phyloP scores from a whole-genome alignment of 345 rosid species.

The Gossypium arboreum region DNA sequence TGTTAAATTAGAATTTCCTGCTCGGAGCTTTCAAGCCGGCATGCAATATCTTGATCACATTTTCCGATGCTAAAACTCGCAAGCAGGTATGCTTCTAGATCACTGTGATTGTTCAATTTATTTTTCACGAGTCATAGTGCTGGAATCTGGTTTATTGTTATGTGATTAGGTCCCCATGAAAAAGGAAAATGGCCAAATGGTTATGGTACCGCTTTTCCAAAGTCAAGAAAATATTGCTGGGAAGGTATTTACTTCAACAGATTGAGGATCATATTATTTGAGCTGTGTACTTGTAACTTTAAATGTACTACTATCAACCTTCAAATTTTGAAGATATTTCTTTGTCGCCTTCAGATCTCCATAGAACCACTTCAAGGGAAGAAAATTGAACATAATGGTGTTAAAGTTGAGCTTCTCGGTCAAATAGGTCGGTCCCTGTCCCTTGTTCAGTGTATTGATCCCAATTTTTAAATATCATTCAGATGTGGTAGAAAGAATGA shows the following conservation, averaged over 20 bases:
- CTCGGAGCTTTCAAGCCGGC: slow-evolving; percentile 98
- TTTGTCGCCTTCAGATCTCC: slow-evolving; percentile 42
- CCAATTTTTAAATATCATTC: background rate
- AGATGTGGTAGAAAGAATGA: background rate
- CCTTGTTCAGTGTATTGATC: background rate
- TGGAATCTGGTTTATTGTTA: slow-evolving; percentile 1
- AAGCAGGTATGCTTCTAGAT: slow-evolving; percentile 55
- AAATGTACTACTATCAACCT: background rate
- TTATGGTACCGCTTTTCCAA: slow-evolving; percentile 75
- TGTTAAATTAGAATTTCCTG: slow-evolving; percentile 59
- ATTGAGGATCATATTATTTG: background rate
- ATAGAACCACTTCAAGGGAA: slow-evolving; percentile 90
- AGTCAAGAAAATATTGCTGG: slow-evolving; percentile 95
- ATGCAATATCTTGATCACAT: slow-evolving; percentile 63
- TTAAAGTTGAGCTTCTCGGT: slow-evolving; percentile 94
- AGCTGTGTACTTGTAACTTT: background rate
- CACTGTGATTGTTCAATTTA: background rate
- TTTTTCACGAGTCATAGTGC: background rate
- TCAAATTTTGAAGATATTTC: background rate
- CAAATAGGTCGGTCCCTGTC: slow-evolving; percentile 63
- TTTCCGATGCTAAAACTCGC: slow-evolving; percentile 75
- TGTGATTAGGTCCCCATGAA: slow-evolving; percentile 68
- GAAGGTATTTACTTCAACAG: slow-evolving; percentile 43
- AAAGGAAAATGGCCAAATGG: slow-evolving; percentile 91
- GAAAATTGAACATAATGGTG: slow-evolving; percentile 92